Base-by-base conservation (phyloP, 2,329 filamentous ascomycete genomes). In the Aspergillus fumigatiaffinis region DNA sequence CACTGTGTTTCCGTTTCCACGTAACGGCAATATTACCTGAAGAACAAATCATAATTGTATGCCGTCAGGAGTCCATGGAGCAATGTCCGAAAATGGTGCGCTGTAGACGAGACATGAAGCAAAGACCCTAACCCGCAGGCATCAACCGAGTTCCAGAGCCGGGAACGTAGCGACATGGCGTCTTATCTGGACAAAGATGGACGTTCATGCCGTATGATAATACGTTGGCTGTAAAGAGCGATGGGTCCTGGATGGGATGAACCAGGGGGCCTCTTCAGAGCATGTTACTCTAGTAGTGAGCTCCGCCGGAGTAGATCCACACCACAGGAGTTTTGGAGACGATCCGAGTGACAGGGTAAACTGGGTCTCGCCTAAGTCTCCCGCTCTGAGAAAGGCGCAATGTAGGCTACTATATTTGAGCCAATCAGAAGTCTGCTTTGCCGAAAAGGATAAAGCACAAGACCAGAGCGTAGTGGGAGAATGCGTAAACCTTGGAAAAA, bases 341-440 rank as follows among this genome's bases (percentile, higher is more conserved):
- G 44, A 59, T 55, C 44, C 50, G 52, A 53, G 49, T 49, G 46
- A 46, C 25, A 51, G 50, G 23, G 32, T 58, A 56, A 58, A 59
- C 52, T 52, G 59, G 57, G 52, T 48, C 68, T 73, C 71, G 71
- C 71, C 63, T 73, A 73, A 68, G 63, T 59, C 69, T 73, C 70
- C 71, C 70, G 61, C 67, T 71, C 69, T 70, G 51, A 73, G 71
- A 65, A 72, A 70, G 65, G 61, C 60, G 61, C 53, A 59, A 65
- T 67, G 66, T 60, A 63, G 66, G 63, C 61, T 61, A 64, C 54
- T 51, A 47, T 51, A 44, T 21, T 42, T 50, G 50, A 51, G 12
- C 71, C 73, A 75, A 75, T 76, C 68, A 74, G 53, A 66, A 26
- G 23, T 3, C 44, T 48, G 50, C 53, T 56, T 74, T 75, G 65